phyloP scores from a whole-genome alignment of 768 basidiomycete species.

The Lactarius sanguifluus region DNA sequence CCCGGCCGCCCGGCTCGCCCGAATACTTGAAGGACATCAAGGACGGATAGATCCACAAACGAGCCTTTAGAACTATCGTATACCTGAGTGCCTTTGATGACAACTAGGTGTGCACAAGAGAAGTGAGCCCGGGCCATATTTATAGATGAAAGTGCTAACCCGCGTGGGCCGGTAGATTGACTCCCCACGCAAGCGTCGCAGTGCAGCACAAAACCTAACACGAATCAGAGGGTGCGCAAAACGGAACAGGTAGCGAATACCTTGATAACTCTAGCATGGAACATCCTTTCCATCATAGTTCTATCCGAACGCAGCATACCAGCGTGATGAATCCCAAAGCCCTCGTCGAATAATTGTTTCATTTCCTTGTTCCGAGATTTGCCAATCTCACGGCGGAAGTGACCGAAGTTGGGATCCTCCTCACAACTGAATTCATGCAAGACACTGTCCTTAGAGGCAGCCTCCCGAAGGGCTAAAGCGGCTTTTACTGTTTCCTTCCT shows the following conservation, averaged over 20 bases:
- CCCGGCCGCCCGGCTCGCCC: conserved; percentile 92
- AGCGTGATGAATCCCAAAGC: conserved; percentile 98
- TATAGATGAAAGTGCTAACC: conserved; percentile 45
- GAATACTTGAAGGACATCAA: conserved; percentile 97
- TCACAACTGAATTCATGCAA: conserved; percentile 77
- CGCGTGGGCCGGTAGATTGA: conserved; percentile 97
- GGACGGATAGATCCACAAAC: conserved; percentile 88
- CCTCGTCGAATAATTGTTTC: conserved; percentile 87
- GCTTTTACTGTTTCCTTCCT: conserved; percentile 97
- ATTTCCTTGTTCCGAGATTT: conserved; percentile 93
- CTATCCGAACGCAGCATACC: conserved; percentile 95
- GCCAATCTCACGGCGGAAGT: conserved; percentile 75
- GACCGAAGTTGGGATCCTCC: conserved; percentile 74
- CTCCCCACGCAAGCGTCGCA: conserved; percentile 98
- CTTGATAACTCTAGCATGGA: conserved; percentile 88
- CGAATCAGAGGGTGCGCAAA: conserved; percentile 3
- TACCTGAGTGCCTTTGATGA: conserved; percentile 97
- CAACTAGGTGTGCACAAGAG: conserved; percentile 46
- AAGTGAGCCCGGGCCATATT: conserved; percentile 11
- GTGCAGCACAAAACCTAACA: conserved; percentile 93
- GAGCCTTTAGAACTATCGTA: conserved; percentile 89
- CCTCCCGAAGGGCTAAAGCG: conserved; percentile 76
- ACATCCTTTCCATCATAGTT: conserved; percentile 94
- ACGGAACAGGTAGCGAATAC: conserved; percentile 40
- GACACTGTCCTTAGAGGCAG: conserved; percentile 66